Conservation (phyloP, 1,284 basidiomycete genomes). For the Papiliotrema fonsecae region DNA sequence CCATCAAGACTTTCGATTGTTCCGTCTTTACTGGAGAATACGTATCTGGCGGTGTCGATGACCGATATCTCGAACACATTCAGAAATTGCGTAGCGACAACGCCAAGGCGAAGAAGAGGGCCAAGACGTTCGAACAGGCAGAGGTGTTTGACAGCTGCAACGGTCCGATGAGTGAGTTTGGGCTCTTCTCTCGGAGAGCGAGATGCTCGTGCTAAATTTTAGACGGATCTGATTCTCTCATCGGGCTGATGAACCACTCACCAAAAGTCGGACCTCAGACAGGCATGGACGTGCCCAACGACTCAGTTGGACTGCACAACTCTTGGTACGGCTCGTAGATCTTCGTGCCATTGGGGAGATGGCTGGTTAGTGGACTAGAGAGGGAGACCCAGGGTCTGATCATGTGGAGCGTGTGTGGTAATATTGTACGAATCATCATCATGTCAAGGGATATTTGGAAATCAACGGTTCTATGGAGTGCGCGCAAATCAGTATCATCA, state of each 20-base stretch:
- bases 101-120: conserved; percentile 56
- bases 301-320: conserved; percentile 49
- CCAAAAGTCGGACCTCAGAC: conserved; percentile 43
- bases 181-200: not conserved
- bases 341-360: too few relatives aligned
- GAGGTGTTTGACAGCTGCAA: conserved; percentile 33
- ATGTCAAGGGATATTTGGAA: too few relatives aligned
- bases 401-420: not conserved
- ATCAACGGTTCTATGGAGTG: too few relatives aligned
- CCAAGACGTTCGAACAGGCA: conserved; percentile 24
- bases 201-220: not conserved
- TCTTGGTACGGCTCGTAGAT: conserved; percentile 40
- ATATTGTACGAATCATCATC: not conserved
- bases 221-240: conserved; percentile 46
- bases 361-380: not conserved
- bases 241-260: conserved; percentile 48
- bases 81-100: conserved; percentile 81
- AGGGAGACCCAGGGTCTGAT: not conserved
- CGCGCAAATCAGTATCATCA: too few relatives aligned
- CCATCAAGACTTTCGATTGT: conserved; percentile 81
- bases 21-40: conserved; percentile 98
- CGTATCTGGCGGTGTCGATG: conserved; percentile 91
- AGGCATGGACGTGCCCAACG: conserved; percentile 37
- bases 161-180: conserved; percentile 46
- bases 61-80: conserved; percentile 71